These are phyloP conservation scores for Boletus subparvulus DNA, from an alignment of 768 basidiomycete species.

Conservation along the genomic window DNA sequence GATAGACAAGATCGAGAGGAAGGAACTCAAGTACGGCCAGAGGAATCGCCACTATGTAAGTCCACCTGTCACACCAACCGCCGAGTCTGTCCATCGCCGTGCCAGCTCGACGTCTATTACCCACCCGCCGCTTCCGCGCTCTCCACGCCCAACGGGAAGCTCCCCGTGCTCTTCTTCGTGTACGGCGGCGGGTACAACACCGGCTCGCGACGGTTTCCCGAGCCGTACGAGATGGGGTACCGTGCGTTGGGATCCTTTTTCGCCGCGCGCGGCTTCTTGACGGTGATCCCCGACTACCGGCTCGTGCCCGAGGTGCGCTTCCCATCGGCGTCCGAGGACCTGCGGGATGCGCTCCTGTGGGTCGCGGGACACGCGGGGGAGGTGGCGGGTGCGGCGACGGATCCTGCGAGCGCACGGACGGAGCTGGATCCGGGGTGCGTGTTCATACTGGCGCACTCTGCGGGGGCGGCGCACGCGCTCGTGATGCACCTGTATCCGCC, in stretches of 20 bases:
- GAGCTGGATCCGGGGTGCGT: slow-evolving; percentile 42
- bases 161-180: slow-evolving; percentile 58
- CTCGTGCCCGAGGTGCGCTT: slow-evolving; percentile 57
- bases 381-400: slow-evolving; percentile 12
- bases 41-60: slow-evolving; percentile 40
- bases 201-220: slow-evolving; percentile 48
- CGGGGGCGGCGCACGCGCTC: slow-evolving; percentile 52
- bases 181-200: slow-evolving; percentile 66
- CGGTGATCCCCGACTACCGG: slow-evolving; percentile 69
- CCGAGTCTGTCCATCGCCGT: neutral
- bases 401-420: slow-evolving; percentile 1
- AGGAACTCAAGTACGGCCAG: slow-evolving; percentile 57
- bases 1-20: slow-evolving; percentile 49
- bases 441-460: slow-evolving; percentile 61
- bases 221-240: slow-evolving; percentile 52
- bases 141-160: slow-evolving; percentile 25
- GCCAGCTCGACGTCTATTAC: slow-evolving; percentile 68
- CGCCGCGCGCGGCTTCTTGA: slow-evolving; percentile 55
- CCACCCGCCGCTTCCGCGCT: slow-evolving; percentile 36
- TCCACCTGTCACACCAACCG: neutral
- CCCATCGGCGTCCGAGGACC: slow-evolving; percentile 54
- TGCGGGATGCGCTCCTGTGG: slow-evolving; percentile 62
- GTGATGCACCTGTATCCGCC: slow-evolving; percentile 41
- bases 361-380: slow-evolving; percentile 36
- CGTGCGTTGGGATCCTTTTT: slow-evolving; percentile 61